Percentiles rank a stretch among this genome's conserved stretches.
phyloP scores from a whole-genome alignment of 2,329 filamentous ascomycete species.

The Xylaria sp. region DNA sequence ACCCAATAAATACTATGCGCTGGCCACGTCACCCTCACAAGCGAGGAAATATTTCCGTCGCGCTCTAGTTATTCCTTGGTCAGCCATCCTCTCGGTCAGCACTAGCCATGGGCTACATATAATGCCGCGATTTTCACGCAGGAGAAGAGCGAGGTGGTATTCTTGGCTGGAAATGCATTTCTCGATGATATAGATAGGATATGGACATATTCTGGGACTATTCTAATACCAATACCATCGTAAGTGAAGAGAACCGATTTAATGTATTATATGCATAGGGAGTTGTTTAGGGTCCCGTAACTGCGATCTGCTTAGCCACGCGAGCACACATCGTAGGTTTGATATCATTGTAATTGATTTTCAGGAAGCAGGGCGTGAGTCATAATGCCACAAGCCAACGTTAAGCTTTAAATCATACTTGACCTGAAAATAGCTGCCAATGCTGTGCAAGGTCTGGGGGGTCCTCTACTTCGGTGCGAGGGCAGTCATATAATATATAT shows the following conservation, averaged over 20 bases:
- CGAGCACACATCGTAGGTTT: background rate
- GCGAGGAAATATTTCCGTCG: slow-evolving; percentile 2
- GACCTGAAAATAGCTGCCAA: background rate
- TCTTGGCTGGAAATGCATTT: slow-evolving; percentile 6
- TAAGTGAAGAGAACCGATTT: background rate
- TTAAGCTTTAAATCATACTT: background rate
- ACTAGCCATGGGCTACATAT: slow-evolving; percentile 2
- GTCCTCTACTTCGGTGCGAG: background rate
- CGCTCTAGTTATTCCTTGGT: background rate
- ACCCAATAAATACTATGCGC: slow-evolving; percentile 1
- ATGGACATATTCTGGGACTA: no score
- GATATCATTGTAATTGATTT: background rate
- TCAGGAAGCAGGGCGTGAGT: background rate
- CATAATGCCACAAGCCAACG: background rate
- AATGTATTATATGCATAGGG: background rate
- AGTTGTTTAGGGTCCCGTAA: background rate
- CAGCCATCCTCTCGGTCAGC: background rate
- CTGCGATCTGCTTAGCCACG: background rate
- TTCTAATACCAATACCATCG: background rate
- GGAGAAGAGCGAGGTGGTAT: slow-evolving; percentile 4
- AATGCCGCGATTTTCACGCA: background rate
- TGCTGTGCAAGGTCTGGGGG: background rate
- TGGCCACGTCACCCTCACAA: slow-evolving; percentile 11
- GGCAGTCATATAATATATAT: background rate
- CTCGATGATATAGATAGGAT: no score